These are phyloP conservation scores for Stagonosporopsis vannaccii DNA, from an alignment of 2,329 filamentous ascomycete genomes.

Conservation along the genomic window DNA sequence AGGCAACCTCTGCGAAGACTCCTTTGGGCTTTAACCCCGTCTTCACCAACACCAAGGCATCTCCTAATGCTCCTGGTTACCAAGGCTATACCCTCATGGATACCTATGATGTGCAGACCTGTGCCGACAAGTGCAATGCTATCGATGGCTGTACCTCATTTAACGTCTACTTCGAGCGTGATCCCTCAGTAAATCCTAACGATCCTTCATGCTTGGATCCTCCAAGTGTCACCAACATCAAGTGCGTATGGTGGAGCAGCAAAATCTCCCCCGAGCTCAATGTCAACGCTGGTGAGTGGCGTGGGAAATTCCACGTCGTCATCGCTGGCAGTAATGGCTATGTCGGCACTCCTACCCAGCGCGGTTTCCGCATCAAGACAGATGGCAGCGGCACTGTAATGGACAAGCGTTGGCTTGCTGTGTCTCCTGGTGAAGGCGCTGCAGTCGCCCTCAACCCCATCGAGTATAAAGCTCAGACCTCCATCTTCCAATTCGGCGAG, in stretches of 20 bases:
- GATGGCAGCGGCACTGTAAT: constrained; percentile 1
- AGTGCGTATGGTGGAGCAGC: constrained; percentile 36
- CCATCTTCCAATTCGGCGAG: not conserved
- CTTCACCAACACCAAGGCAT: constrained; percentile 2
- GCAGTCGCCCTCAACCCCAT: constrained; percentile 6
- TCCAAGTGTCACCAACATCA: constrained; percentile 32
- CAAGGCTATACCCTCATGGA: constrained; percentile 1
- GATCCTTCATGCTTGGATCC: constrained; percentile 23
- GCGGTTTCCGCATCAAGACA: constrained; percentile 5
- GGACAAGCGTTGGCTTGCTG: constrained; percentile 6
- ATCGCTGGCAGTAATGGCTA: constrained; percentile 33
- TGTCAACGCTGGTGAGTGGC: constrained; percentile 35
- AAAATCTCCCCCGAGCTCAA: constrained; percentile 29
- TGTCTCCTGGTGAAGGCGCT: constrained; percentile 5
- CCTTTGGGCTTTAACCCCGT: not conserved
- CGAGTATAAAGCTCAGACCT: constrained; percentile 6
- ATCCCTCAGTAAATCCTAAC: constrained; percentile 19
- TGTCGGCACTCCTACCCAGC: constrained; percentile 11
- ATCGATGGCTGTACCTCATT: constrained; percentile 15
- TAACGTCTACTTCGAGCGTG: constrained; percentile 33
- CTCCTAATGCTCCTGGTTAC: constrained; percentile 1
- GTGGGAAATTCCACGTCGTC: constrained; percentile 27
- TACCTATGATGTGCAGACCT: constrained; percentile 4
- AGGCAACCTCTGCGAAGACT: not conserved
- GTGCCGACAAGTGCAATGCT: constrained; percentile 19